Evolutionary conservation across 371 early-diverging fungal species (phyloP).

Genomic region (Sporodiniella umbellata): DNA sequence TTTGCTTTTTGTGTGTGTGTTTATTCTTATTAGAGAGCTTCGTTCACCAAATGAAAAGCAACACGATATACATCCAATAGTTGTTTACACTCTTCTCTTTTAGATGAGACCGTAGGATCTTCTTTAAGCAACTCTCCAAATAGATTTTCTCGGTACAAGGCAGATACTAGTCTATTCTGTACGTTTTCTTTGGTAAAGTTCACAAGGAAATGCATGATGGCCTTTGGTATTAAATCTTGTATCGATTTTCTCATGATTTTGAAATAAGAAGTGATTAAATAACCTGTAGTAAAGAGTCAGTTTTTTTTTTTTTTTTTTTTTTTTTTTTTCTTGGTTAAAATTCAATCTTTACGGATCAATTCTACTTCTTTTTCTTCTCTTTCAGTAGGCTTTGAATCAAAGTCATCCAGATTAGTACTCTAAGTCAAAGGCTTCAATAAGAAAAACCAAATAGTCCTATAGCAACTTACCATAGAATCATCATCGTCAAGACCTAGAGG

Average conservation of each 20-base stretch:
- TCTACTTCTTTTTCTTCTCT: slow-evolving; percentile 81
- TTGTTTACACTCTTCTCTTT: slow-evolving; percentile 73
- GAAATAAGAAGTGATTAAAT: slow-evolving; percentile 81
- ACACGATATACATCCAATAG: slow-evolving; percentile 78
- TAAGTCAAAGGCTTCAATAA: no score
- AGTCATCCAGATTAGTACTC: slow-evolving; percentile 2
- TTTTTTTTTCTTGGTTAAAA: no score
- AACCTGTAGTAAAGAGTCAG: slow-evolving; percentile 33
- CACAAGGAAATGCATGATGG: slow-evolving; percentile 85
- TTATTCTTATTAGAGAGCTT: slow-evolving; percentile 49
- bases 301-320: no score
- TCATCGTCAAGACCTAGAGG: not conserved
- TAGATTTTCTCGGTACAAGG: slow-evolving; percentile 76
- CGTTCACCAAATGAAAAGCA: slow-evolving; percentile 76
- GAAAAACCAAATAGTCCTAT: no score
- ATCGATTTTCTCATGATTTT: slow-evolving; percentile 81
- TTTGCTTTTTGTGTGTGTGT: not conserved
- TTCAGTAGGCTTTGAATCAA: slow-evolving; percentile 39
- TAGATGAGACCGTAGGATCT: slow-evolving; percentile 69
- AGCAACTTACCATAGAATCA: not conserved
- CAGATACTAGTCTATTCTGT: slow-evolving; percentile 80
- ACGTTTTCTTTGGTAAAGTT: slow-evolving; percentile 73
- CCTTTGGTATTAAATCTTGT: slow-evolving; percentile 90
- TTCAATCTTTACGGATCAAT: slow-evolving; percentile 66
- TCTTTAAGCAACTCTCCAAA: slow-evolving; percentile 76